phyloP scores from a whole-genome alignment of 257 asterid genomes.

The Jacaranda copaia region DNA sequence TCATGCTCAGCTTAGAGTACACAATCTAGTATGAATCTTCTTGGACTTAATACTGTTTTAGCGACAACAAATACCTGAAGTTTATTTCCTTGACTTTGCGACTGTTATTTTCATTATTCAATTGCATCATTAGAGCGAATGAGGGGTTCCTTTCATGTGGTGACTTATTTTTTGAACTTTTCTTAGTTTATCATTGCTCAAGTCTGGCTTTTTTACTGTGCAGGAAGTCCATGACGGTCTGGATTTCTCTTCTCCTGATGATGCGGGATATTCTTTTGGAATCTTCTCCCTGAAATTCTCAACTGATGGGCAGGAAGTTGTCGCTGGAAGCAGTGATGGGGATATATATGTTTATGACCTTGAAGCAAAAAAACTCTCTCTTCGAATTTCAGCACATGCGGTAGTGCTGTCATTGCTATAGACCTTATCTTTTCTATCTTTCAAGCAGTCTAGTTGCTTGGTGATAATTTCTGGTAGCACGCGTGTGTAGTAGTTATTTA shows the following conservation, averaged over 20 bases:
- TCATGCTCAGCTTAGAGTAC: too few relatives aligned
- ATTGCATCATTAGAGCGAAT: neutral
- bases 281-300: slow-evolving; percentile 86
- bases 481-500: neutral
- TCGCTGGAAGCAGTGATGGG: slow-evolving; percentile 87
- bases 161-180: neutral
- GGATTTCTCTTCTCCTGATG: slow-evolving; percentile 63
- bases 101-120: neutral
- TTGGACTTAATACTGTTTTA: too few relatives aligned
- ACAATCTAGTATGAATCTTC: too few relatives aligned
- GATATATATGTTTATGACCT: slow-evolving; percentile 89
- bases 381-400: slow-evolving; percentile 74
- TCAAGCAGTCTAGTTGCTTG: neutral
- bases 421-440: neutral
- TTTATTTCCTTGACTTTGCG: neutral
- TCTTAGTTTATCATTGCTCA: slow-evolving; percentile 10
- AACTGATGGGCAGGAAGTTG: slow-evolving; percentile 84
- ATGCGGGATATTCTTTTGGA: slow-evolving; percentile 69
- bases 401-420: slow-evolving; percentile 43
- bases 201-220: slow-evolving; percentile 24
- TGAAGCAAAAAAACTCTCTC: slow-evolving; percentile 72
- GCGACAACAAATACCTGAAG: too few relatives aligned
- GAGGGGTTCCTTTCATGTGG: neutral
- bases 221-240: slow-evolving; percentile 89
- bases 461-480: neutral